Evolutionary conservation across 257 asterid genomes (phyloP).

Genomic region (Solanum verrucosum): DNA sequence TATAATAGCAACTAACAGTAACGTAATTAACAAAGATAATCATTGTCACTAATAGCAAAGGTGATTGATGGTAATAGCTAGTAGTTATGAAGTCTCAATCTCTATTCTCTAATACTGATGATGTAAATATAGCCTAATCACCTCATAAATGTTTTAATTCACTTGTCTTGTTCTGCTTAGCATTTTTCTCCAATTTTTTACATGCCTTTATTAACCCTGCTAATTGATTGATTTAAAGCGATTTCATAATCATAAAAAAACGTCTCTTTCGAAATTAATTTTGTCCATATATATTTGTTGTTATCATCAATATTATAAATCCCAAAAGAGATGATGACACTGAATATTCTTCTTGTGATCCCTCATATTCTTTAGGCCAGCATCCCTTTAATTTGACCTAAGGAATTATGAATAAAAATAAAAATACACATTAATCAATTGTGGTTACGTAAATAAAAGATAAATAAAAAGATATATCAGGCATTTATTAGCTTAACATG

Average conservation of each 20-base stretch:
- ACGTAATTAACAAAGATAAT: not conserved
- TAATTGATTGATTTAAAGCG: not conserved
- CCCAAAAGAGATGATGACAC: not conserved
- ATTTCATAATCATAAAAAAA: not conserved
- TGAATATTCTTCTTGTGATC: not conserved
- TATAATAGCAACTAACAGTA: not conserved
- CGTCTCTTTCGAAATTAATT: not conserved
- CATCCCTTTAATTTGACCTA: not conserved
- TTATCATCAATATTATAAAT: not conserved
- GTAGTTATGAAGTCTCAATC: not conserved
- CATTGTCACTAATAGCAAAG: not conserved
- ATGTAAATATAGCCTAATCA: not conserved
- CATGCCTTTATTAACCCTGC: not conserved
- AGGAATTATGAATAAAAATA: not conserved
- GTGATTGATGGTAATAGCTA: not conserved
- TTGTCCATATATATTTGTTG: not conserved
- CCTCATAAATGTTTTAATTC: not conserved
- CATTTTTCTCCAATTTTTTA: not conserved
- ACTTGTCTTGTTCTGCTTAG: not conserved
- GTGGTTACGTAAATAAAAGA: not conserved
- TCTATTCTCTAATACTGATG: not conserved
- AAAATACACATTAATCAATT: not conserved
- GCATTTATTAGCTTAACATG: not conserved
- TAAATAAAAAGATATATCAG: not conserved
- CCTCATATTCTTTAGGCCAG: not conserved